Base-by-base conservation (phyloP, 2,329 filamentous ascomycete genomes). In the Stagonosporopsis rhizophila region DNA sequence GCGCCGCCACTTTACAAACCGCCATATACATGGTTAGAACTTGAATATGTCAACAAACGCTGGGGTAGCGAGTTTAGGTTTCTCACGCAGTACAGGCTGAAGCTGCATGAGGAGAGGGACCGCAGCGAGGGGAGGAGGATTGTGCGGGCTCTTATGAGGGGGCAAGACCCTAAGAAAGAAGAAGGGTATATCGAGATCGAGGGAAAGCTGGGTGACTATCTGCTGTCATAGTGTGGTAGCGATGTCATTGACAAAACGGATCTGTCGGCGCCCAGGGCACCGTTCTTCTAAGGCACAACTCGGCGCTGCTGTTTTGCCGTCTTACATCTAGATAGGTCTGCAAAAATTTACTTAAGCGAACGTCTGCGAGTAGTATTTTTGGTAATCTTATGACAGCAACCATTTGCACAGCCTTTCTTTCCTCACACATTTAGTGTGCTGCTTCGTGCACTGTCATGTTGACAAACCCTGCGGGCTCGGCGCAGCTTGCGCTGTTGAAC, bases 91-190 rank as follows among this genome's bases (percentile, higher is more conserved):
- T 11, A 39, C 19, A 25, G 40, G 19, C 23, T 52, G 17, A 20
- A 38, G n/a, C 25, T 44, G 2, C 3, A 6, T 25, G 40, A 44
- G 5, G 48, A 52, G 17, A 28, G 4, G 23, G 40, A 39, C 15
- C 23, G 48, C 22, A 44, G 30, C 32, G 48, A 51, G 32, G 48
- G 48, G 5, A 35, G 48, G 23, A 37, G 48, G 23, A 44, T 52
- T 3, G 27, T 39, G 3, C 22, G 40, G 23, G 44, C 25, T 8
- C 34, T 32, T 0, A 44, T 50, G 45, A 44, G 14, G 14, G 52
- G 40, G 8, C 38, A 40, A 30, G 44, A 48, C 8, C 39, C 9
- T 38, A 4, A 12, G n/a, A 32, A 23, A 19, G 32, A 27, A 15
- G 41, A 27, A 25, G 9, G 35, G 17, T 30, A 51, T 1, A 12